Conservation (phyloP, 345 rosid genomes). For the Camelina laxa region DNA sequence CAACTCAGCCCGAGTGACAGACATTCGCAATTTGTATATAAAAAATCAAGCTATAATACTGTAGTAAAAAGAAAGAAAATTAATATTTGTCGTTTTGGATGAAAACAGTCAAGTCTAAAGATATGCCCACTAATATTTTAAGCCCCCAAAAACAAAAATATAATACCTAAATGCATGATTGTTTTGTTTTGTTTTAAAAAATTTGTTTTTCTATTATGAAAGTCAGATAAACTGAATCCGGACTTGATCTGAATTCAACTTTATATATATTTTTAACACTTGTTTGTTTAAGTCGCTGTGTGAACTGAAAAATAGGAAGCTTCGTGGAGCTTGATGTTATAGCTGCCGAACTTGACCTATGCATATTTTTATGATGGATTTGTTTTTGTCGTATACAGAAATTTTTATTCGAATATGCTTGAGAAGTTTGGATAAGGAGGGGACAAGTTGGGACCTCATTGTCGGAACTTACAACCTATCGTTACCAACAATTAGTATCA, state of each 20-base stretch:
- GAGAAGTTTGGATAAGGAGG: slow-evolving; percentile 36
- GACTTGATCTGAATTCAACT: slow-evolving; percentile 35
- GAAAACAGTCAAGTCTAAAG: slow-evolving; percentile 5
- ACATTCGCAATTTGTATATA: neutral
- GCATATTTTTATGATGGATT: slow-evolving; percentile 12
- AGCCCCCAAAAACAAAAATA: neutral
- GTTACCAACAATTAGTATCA: slow-evolving; percentile 18
- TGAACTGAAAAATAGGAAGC: slow-evolving; percentile 40
- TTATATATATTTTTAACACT: slow-evolving; percentile 18
- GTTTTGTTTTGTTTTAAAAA: too few species aligned
- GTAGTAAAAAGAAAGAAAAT: neutral
- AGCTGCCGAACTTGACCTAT: slow-evolving; percentile 47
- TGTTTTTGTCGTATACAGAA: slow-evolving; percentile 29
- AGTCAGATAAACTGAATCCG: slow-evolving; percentile 40
- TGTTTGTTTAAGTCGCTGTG: slow-evolving; percentile 29
- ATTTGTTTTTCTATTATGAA: neutral
- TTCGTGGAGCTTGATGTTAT: slow-evolving; percentile 35
- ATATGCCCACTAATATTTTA: neutral
- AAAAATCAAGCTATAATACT: neutral
- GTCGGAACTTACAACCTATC: slow-evolving; percentile 31
- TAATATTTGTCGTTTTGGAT: slow-evolving; percentile 25
- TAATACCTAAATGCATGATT: neutral
- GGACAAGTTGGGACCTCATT: slow-evolving; percentile 40
- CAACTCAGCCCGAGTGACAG: neutral
- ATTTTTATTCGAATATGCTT: slow-evolving; percentile 19